Conservation (phyloP, 495 filamentous ascomycete genomes). For the Hypoxylon rickii region DNA sequence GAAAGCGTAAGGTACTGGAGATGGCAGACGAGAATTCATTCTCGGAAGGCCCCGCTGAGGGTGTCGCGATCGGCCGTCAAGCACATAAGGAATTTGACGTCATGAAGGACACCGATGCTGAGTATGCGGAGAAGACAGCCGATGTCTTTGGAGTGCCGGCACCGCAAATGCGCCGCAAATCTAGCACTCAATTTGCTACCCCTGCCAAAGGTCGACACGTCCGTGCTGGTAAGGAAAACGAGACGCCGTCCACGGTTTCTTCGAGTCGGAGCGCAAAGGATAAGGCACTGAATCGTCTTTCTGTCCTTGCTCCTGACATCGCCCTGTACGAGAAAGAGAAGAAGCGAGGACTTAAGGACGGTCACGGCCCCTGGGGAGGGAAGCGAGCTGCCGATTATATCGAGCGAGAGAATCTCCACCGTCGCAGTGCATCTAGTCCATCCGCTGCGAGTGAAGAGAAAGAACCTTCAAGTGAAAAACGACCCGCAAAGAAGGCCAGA, state of each 20-base stretch:
- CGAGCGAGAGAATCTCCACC: slow-evolving; percentile 51
- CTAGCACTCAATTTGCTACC: slow-evolving; percentile 40
- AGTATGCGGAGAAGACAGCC: slow-evolving; percentile 27
- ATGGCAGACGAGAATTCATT: slow-evolving; percentile 46
- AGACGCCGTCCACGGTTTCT: slow-evolving; percentile 69
- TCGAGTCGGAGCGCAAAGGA: slow-evolving; percentile 87
- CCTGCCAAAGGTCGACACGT: slow-evolving; percentile 50
- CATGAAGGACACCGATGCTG: slow-evolving; percentile 34
- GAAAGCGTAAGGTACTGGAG: slow-evolving; percentile 47
- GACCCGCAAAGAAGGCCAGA: slow-evolving; percentile 65
- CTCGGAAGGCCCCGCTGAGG: slow-evolving; percentile 28
- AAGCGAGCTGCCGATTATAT: slow-evolving; percentile 63
- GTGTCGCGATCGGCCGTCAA: slow-evolving; percentile 31
- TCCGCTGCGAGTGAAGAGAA: slow-evolving; percentile 46
- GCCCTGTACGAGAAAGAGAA: slow-evolving; percentile 90
- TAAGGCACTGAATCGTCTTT: slow-evolving; percentile 73
- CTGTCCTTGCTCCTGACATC: slow-evolving; percentile 79
- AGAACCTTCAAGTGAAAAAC: slow-evolving; percentile 52
- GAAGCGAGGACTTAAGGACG: slow-evolving; percentile 74
- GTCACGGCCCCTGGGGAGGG: slow-evolving; percentile 71
- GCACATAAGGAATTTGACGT: slow-evolving; percentile 42
- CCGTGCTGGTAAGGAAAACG: slow-evolving; percentile 75
- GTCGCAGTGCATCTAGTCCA: slow-evolving; percentile 41
- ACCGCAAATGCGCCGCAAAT: slow-evolving; percentile 18
- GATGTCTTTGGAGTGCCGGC: slow-evolving; percentile 36